Percentiles rank a stretch among this genome's conserved stretches.
Evolutionary conservation across 2,329 filamentous ascomycete species (phyloP).

Genomic region (Aschersonia sp.): DNA sequence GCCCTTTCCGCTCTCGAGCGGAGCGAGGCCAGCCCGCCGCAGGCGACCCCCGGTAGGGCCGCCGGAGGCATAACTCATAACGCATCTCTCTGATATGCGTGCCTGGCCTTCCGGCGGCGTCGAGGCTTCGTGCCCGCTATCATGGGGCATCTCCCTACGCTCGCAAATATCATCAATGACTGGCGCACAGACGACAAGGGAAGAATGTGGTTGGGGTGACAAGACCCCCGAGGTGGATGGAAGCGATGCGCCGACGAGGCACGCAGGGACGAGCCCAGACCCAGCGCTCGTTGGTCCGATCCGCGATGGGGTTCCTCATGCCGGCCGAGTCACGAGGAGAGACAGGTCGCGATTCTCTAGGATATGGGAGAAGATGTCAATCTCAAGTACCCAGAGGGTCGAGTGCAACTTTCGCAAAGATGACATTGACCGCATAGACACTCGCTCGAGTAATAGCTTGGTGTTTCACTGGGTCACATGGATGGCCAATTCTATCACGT

Average conservation of each 20-base stretch:
- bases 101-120: neutral
- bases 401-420: no score
- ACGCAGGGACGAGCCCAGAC: neutral
- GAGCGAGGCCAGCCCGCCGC: neutral
- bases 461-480: no score
- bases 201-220: neutral
- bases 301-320: no score
- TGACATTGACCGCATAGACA: no score
- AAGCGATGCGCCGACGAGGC: neutral
- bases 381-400: no score
- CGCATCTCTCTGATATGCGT: neutral
- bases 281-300: neutral
- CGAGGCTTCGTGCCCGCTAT: neutral
- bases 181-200: neutral
- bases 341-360: no score
- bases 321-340: no score
- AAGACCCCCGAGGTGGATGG: neutral
- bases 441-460: no score
- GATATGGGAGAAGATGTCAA: no score
- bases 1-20: neutral
- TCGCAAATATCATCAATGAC: neutral
- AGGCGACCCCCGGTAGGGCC: no score
- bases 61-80: no score
- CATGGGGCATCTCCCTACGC: neutral
- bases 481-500: no score